Evolutionary conservation across 1,139 yeast genomes (phyloP), one percentile per base, ranked within the genome.

Genomic region (Geotrichum siamense): DNA sequence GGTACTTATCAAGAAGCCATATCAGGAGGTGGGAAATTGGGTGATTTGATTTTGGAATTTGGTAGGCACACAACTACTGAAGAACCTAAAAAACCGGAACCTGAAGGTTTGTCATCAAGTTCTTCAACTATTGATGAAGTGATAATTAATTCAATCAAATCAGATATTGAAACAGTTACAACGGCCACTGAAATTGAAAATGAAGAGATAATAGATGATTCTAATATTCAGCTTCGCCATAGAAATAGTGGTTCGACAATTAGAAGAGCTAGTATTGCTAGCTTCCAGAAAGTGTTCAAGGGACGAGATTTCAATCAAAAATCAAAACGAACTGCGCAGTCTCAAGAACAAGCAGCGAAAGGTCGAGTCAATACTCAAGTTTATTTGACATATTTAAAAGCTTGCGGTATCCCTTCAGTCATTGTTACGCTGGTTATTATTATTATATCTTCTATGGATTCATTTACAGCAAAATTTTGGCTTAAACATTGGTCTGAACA

Each of bases 331-430:
- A 61, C 67, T 1, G 51, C 53, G 13, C 59, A 57, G 41, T 37
- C 49, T 5, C 52, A 49, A 26, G 97, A 89, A 64, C 81, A 75
- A 49, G 75, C 81, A 48, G 89, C 84, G 63, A 86, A 81, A 61
- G 97, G 97, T 50, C 76, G 82, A 55, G 96, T 89, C 44, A 82
- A 83, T 59, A 82, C 93, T 87, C 71, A 75, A 37, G 85, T 89
- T 33, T 89, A 89, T 62, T 55, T 65, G 50, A 79, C 77, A 43
- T 89, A 89, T 59, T 89, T 87, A 12, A 76, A 74, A 52, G 94
- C 97, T 1, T 87, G 96, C 71, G 86, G 86, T 51, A 74, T 82
- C n/a, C 62, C 60, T 37, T 76, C 77, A 52, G 89, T 86, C 21
- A 27, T 69, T 0, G 52, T 79, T 3, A 76, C 82, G 55, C 44